Evolutionary conservation across 345 rosid genomes (phyloP).

Genomic region (Streptanthus diversifolius): DNA sequence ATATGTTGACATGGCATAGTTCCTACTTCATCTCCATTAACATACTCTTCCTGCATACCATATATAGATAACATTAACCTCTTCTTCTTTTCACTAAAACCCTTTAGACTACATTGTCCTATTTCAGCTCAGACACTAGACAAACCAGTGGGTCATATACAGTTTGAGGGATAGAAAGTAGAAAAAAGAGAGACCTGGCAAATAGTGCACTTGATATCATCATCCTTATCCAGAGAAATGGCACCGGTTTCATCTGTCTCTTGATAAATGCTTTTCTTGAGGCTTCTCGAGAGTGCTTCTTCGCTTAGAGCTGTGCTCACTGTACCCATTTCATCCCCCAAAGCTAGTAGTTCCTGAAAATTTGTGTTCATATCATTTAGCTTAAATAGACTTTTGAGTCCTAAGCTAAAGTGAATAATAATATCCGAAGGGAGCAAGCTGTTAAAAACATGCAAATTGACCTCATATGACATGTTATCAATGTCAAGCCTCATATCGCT

Average conservation of each 20-base stretch:
- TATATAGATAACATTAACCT: constrained; percentile 1
- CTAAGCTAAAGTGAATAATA: not conserved
- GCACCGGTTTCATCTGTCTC: constrained; percentile 31
- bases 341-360: constrained; percentile 80
- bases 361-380: constrained; percentile 9
- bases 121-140: not conserved
- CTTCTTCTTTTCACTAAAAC: constrained; percentile 3
- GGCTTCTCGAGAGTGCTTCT: constrained; percentile 69
- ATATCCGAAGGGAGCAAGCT: not conserved
- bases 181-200: constrained; percentile 63
- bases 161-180: not conserved
- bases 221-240: constrained; percentile 9
- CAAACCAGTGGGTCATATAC: not conserved
- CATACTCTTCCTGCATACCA: constrained; percentile 77
- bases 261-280: constrained; percentile 51
- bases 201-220: constrained; percentile 75
- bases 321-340: constrained; percentile 89
- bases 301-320: constrained; percentile 96
- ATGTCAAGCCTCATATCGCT: constrained; percentile 97
- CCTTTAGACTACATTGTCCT: not conserved
- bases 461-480: constrained; percentile 98
- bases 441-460: constrained; percentile 28
- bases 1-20: constrained; percentile 68
- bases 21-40: constrained; percentile 69
- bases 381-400: not conserved